Conservation (phyloP, 2,329 filamentous ascomycete genomes). For the Colletotrichum lini region DNA sequence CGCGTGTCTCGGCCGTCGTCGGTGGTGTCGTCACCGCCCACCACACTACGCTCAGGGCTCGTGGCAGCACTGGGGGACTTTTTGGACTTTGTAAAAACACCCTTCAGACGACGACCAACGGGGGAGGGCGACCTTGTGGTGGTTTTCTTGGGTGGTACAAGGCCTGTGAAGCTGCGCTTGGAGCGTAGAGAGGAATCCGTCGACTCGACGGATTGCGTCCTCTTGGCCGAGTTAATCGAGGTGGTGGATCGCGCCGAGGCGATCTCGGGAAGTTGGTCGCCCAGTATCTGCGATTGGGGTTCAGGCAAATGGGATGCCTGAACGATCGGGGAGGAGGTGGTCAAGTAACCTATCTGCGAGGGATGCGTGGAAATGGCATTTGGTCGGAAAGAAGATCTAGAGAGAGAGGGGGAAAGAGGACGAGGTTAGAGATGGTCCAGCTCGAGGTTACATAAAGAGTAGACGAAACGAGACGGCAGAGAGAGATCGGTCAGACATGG, state of each 20-base stretch:
- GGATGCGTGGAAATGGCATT: slow-evolving; percentile 68
- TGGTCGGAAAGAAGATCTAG: slow-evolving; percentile 52
- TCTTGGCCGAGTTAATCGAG: slow-evolving; percentile 51
- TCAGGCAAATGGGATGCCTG: slow-evolving; percentile 69
- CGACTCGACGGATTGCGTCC: slow-evolving; percentile 52
- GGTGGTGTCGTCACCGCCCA: slow-evolving; percentile 41
- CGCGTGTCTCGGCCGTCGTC: slow-evolving; percentile 37
- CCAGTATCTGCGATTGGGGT: slow-evolving; percentile 58
- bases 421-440: slow-evolving; percentile 32
- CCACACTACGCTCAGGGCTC: slow-evolving; percentile 50
- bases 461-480: slow-evolving; percentile 28
- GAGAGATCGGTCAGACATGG: slow-evolving; percentile 38
- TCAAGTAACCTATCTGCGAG: slow-evolving; percentile 77
- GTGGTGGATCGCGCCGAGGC: slow-evolving; percentile 56
- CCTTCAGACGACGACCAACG: slow-evolving; percentile 77
- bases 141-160: slow-evolving; percentile 59
- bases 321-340: slow-evolving; percentile 77
- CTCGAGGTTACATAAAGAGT: slow-evolving; percentile 15
- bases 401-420: slow-evolving; percentile 18
- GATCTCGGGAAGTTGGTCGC: slow-evolving; percentile 48
- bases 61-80: slow-evolving; percentile 63
- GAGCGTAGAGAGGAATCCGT: slow-evolving; percentile 47
- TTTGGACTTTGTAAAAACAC: slow-evolving; percentile 74
- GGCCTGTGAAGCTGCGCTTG: slow-evolving; percentile 54
- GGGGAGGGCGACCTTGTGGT: slow-evolving; percentile 77